These are phyloP conservation scores for Dothistroma pini DNA, from an alignment of 2,329 filamentous ascomycete species.

Conservation along the genomic window DNA sequence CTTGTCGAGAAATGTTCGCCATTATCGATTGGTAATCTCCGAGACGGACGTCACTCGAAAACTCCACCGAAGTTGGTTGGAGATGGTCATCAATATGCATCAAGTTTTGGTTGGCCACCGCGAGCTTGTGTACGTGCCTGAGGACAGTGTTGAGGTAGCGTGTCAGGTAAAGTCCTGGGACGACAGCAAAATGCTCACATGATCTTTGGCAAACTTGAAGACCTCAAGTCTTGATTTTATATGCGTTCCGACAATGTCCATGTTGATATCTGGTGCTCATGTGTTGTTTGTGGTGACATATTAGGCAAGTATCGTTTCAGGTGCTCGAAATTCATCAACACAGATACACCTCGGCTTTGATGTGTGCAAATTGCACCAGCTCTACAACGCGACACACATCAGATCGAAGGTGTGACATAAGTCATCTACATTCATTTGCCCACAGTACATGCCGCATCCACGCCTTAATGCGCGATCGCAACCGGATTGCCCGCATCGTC, in stretches of 20 bases:
- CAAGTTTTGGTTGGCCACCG: background rate
- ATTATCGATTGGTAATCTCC: background rate
- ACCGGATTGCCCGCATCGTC: slow-evolving; percentile 11
- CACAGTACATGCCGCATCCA: background rate
- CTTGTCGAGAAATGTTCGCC: background rate
- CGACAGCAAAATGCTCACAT: background rate
- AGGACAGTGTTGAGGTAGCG: background rate
- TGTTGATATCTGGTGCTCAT: background rate
- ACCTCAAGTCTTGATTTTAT: background rate
- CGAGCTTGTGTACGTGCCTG: background rate
- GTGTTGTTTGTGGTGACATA: background rate
- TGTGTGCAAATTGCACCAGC: background rate
- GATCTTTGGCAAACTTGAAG: background rate
- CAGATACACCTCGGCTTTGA: background rate
- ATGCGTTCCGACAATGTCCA: background rate
- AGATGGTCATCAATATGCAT: background rate
- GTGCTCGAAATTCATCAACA: background rate
- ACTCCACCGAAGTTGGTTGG: background rate
- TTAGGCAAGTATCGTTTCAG: too few species aligned
- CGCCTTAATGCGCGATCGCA: background rate
- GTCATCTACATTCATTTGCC: too few species aligned
- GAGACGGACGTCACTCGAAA: background rate
- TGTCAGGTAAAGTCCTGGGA: background rate
- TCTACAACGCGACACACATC: too few species aligned
- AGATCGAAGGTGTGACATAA: too few species aligned